Evolutionary conservation across 129 eudicot species (phyloP).

Genomic region (Smallanthus sonchifolius): DNA sequence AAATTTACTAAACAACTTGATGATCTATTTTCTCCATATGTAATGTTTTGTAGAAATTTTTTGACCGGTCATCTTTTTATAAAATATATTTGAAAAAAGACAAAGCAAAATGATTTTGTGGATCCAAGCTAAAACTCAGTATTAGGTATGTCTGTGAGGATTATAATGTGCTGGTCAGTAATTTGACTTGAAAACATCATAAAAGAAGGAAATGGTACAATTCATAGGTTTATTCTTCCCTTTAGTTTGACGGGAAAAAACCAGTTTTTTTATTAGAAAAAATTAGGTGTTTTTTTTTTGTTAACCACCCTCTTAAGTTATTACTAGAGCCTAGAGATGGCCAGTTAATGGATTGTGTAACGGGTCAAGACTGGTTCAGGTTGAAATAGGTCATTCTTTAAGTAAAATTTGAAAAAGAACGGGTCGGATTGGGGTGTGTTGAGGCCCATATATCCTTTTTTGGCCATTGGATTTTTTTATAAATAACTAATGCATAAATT

Average conservation of each 20-base stretch:
- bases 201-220: not conserved
- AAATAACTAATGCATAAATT: not conserved
- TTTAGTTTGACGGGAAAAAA: not conserved
- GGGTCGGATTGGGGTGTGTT: not conserved
- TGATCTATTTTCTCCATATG: not conserved
- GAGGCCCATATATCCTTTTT: not conserved
- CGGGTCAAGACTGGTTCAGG: not conserved
- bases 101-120: not conserved
- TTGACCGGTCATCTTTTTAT: not conserved
- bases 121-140: not conserved
- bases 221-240: not conserved
- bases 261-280: not conserved
- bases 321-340: no score
- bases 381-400: not conserved
- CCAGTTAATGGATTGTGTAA: not conserved
- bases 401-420: not conserved
- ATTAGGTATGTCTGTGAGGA: not conserved
- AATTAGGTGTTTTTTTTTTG: not conserved
- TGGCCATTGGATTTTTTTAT: not conserved
- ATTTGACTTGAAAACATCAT: not conserved
- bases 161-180: not conserved
- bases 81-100: not conserved
- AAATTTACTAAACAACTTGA: no score
- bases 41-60: no score
- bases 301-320: no score